phyloP scores from a whole-genome alignment of 768 basidiomycete genomes.

The Imleria badia region DNA sequence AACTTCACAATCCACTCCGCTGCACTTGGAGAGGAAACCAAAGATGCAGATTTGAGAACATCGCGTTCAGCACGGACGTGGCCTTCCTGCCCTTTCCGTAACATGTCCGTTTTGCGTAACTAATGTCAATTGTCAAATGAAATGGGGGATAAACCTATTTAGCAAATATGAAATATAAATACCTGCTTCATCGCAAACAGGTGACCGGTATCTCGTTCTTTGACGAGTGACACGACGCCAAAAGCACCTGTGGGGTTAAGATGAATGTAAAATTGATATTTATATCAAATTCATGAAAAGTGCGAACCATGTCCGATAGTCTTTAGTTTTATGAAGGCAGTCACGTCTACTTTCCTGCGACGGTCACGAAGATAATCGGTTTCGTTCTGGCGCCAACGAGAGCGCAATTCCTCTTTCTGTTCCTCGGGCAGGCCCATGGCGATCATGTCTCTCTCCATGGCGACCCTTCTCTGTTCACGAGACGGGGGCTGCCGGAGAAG shows the following conservation, averaged over 20 bases:
- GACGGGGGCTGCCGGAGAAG: slow-evolving; percentile 82
- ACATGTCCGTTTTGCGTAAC: slow-evolving; percentile 89
- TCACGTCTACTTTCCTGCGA: slow-evolving; percentile 78
- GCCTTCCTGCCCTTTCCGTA: slow-evolving; percentile 95
- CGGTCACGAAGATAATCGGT: slow-evolving; percentile 85
- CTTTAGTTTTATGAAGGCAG: slow-evolving; percentile 85
- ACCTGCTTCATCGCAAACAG: slow-evolving; percentile 98
- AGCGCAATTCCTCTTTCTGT: slow-evolving; percentile 70
- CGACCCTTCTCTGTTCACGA: slow-evolving; percentile 78
- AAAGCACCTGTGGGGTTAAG: slow-evolving; percentile 71
- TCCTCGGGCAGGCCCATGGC: slow-evolving; percentile 66
- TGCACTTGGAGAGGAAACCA: slow-evolving; percentile 67
- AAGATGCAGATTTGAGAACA: slow-evolving; percentile 85
- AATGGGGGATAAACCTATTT: slow-evolving; percentile 26
- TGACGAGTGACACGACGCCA: slow-evolving; percentile 92
- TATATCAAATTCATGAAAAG: slow-evolving; percentile 28
- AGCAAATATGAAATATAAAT: slow-evolving; percentile 29
- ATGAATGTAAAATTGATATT: slow-evolving; percentile 23
- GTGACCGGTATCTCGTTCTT: slow-evolving; percentile 73
- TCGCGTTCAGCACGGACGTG: slow-evolving; percentile 97
- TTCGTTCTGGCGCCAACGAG: slow-evolving; percentile 84
- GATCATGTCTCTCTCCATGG: slow-evolving; percentile 87
- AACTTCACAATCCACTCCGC: slow-evolving; percentile 95
- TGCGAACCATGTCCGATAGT: slow-evolving; percentile 87
- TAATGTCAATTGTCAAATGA: slow-evolving; percentile 34